Evolutionary conservation across 192 early-diverging fungal genomes (phyloP).

Genomic region (Haplosporangium gracile): DNA sequence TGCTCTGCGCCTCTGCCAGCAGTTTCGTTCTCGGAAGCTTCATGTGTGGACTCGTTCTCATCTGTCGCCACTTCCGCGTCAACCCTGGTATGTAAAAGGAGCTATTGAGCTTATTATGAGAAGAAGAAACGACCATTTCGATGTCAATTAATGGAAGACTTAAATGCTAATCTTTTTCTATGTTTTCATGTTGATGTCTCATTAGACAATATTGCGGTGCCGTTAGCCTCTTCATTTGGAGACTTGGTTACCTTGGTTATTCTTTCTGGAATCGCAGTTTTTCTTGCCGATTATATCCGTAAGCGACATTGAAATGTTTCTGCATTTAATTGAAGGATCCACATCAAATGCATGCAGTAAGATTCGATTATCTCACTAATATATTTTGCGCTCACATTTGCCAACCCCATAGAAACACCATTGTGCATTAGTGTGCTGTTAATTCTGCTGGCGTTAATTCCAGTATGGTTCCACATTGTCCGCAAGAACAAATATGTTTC

Average conservation of each 20-base stretch:
- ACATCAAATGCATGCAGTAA: neutral
- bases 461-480: conserved; percentile 66
- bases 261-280: conserved; percentile 66
- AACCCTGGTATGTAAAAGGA: conserved; percentile 74
- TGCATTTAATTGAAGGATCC: neutral
- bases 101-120: neutral
- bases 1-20: conserved; percentile 76
- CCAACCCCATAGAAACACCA: conserved; percentile 46
- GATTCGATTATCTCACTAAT: neutral
- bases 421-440: conserved; percentile 59
- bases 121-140: neutral
- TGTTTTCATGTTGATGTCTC: neutral
- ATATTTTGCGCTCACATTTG: neutral
- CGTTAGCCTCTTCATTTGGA: conserved; percentile 79
- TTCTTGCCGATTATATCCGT: conserved; percentile 63
- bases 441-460: conserved; percentile 52
- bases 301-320: conserved; percentile 18
- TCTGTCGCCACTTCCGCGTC: conserved; percentile 71
- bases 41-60: conserved; percentile 75
- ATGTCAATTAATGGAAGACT: neutral
- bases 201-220: conserved; percentile 82
- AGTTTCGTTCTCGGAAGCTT: conserved; percentile 80
- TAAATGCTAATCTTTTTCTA: neutral
- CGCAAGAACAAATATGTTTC: conserved; percentile 74
- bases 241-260: conserved; percentile 79